Conservation (phyloP, 2,329 filamentous ascomycete genomes). For the Drechslerella dactyloides region DNA sequence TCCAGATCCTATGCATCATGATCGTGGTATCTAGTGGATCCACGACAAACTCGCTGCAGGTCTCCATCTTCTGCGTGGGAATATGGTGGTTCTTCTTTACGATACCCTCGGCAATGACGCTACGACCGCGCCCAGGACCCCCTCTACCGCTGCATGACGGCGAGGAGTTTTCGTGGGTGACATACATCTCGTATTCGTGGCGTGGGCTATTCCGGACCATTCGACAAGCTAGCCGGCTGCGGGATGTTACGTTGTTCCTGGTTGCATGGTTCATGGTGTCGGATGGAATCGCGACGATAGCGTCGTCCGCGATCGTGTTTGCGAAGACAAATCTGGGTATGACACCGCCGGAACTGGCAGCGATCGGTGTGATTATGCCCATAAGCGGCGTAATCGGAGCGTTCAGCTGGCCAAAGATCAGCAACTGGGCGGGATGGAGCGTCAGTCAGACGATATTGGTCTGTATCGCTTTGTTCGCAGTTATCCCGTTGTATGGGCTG, state of each 20-base stretch:
- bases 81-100: constrained; percentile 93
- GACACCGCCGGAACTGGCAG: constrained; percentile 81
- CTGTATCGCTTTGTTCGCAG: constrained; percentile 88
- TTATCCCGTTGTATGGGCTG: constrained; percentile 90
- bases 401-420: constrained; percentile 85
- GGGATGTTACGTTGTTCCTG: constrained; percentile 79
- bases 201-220: constrained; percentile 81
- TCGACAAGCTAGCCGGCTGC: constrained; percentile 72
- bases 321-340: constrained; percentile 91
- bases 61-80: constrained; percentile 86
- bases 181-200: constrained; percentile 85
- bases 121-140: constrained; percentile 86
- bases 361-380: constrained; percentile 94
- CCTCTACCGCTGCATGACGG: constrained; percentile 64
- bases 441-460: constrained; percentile 88
- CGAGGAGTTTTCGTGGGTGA: constrained; percentile 64
- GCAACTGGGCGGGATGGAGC: constrained; percentile 70
- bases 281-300: constrained; percentile 92
- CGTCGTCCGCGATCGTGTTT: constrained; percentile 91
- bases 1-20: constrained; percentile 73
- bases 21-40: constrained; percentile 80
- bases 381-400: constrained; percentile 82
- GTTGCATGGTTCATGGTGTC: constrained; percentile 92
- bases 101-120: constrained; percentile 83
- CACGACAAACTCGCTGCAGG: constrained; percentile 80